Percentiles rank a stretch among this genome's conserved stretches.
phyloP scores from a whole-genome alignment of 2,329 filamentous ascomycete genomes.

The Pseudonectria buxi region DNA sequence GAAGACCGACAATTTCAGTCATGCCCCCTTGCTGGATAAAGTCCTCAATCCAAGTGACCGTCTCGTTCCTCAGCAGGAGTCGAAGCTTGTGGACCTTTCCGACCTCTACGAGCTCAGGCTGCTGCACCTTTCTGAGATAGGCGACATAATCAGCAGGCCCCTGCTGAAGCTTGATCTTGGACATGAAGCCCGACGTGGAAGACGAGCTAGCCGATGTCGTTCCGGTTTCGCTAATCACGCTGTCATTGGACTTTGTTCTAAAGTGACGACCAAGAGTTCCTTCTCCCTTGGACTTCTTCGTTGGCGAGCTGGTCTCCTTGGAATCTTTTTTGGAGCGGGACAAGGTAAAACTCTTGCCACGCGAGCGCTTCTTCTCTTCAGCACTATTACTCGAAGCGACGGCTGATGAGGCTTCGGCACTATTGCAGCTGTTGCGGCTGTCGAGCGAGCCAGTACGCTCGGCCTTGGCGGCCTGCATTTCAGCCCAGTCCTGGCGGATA shows the following conservation, averaged over 20 bases:
- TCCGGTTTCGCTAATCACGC: constrained; percentile 54
- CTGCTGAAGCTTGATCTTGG: constrained; percentile 66
- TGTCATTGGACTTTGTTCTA: constrained; percentile 67
- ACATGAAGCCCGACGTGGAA: constrained; percentile 51
- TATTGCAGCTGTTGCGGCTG: constrained; percentile 34
- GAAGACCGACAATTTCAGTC: constrained; percentile 77
- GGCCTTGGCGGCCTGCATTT: constrained; percentile 49
- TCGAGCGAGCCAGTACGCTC: constrained; percentile 38
- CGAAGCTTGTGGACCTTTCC: constrained; percentile 91
- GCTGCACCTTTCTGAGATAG: constrained; percentile 73
- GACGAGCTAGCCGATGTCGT: constrained; percentile 45
- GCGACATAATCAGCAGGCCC: constrained; percentile 77
- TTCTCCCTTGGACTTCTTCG: constrained; percentile 68
- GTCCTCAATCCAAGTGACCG: constrained; percentile 87
- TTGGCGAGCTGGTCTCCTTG: constrained; percentile 56
- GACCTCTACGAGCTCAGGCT: constrained; percentile 82
- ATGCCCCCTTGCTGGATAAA: constrained; percentile 89
- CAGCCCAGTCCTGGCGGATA: constrained; percentile 79
- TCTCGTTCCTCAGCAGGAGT: constrained; percentile 85
- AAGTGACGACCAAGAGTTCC: constrained; percentile 56
- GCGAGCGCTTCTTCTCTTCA: constrained; percentile 43
- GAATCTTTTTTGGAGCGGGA: constrained; percentile 58
- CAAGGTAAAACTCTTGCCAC: constrained; percentile 63
- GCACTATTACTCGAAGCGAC: constrained; percentile 35
- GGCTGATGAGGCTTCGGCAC: constrained; percentile 24